Percentiles rank a stretch among this genome's conserved stretches.
Conservation (phyloP, 1,284 basidiomycete genomes). For the Ceratobasidium sp. region DNA sequence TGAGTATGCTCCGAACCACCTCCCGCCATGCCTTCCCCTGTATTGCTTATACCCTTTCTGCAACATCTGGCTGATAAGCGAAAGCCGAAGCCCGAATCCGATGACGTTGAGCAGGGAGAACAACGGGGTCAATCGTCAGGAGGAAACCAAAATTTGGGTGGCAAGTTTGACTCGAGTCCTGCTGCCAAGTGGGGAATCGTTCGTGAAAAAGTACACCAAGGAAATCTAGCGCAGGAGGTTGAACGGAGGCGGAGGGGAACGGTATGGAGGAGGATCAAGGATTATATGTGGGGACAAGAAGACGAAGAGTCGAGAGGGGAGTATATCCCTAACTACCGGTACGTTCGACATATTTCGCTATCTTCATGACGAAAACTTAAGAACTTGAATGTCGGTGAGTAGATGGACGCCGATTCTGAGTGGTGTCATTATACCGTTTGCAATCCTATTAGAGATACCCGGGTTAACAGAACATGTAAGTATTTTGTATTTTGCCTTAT, state of each 20-base stretch:
- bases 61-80: background rate
- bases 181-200: background rate
- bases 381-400: constrained; percentile 42
- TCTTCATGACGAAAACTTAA: too few species aligned
- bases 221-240: background rate
- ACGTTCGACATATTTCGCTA: background rate
- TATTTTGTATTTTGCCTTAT: constrained; percentile 4
- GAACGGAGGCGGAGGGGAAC: background rate
- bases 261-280: constrained; percentile 19
- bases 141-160: background rate
- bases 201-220: background rate
- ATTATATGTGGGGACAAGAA: constrained; percentile 47
- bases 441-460: constrained; percentile 84
- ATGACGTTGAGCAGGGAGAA: constrained; percentile 1
- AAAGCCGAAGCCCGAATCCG: background rate
- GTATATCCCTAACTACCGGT: constrained; percentile 49
- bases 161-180: background rate
- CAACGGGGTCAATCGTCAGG: background rate
- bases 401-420: constrained; percentile 72
- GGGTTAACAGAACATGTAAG: constrained; percentile 69
- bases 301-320: constrained; percentile 43
- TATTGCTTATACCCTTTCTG: constrained; percentile 11
- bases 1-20: constrained; percentile 22
- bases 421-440: constrained; percentile 79
- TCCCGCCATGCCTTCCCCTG: constrained; percentile 12